Percentiles rank a stretch among this genome's conserved stretches.
Evolutionary conservation across 441 rosid species (phyloP).

Genomic region (Flueggea neowawraea): DNA sequence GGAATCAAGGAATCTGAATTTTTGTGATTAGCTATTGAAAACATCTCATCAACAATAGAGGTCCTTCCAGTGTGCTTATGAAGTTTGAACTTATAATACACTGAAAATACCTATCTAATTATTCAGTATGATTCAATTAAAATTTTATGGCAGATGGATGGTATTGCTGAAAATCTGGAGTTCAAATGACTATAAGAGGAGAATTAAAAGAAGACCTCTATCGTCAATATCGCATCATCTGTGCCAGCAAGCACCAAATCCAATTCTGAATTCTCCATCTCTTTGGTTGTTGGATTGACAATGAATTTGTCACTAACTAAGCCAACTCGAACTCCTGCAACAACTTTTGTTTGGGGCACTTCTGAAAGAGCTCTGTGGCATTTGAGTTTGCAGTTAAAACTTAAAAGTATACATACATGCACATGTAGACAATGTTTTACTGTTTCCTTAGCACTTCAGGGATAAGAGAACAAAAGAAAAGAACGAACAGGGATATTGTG

Average conservation of each 20-base stretch:
- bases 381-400: constrained; percentile 1
- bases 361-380: constrained; percentile 91
- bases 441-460: constrained; percentile 8
- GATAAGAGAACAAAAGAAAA: background rate
- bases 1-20: background rate
- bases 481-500: constrained; percentile 9
- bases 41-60: too few relatives aligned
- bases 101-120: too few relatives aligned
- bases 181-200: constrained; percentile 13
- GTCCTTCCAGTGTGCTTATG: too few relatives aligned
- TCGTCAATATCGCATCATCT: constrained; percentile 78
- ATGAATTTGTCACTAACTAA: constrained; percentile 67
- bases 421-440: constrained; percentile 9
- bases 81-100: too few relatives aligned
- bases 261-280: constrained; percentile 84
- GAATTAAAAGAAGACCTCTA: constrained; percentile 61
- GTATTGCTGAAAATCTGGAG: background rate
- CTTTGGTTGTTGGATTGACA: constrained; percentile 93
- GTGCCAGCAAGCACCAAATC: constrained; percentile 94
- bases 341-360: constrained; percentile 72
- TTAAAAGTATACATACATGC: constrained; percentile 18
- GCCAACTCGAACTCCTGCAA: constrained; percentile 94
- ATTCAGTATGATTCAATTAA: background rate
- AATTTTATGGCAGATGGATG: background rate
- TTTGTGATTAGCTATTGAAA: background rate